Percentiles rank a stretch among this genome's conserved stretches.
These are phyloP conservation scores for Dendrocalamus sinicus DNA, from an alignment of 176 grass and related monocot genomes.

Conservation along the genomic window DNA sequence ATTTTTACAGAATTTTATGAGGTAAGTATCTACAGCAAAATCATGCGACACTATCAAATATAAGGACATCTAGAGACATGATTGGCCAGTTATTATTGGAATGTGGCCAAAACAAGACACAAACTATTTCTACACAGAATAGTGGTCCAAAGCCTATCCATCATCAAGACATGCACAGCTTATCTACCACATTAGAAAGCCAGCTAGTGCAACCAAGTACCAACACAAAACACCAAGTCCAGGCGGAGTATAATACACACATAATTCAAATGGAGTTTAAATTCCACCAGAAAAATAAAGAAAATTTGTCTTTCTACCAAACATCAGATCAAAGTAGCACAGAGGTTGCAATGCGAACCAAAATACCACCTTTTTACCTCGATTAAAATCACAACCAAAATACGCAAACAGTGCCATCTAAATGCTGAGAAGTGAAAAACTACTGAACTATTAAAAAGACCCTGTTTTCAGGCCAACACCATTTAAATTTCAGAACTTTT, in stretches of 20 bases:
- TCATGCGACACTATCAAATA: neutral
- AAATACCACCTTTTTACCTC: neutral
- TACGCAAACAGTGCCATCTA: neutral
- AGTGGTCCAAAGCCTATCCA: conserved; percentile 40
- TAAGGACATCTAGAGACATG: conserved; percentile 15
- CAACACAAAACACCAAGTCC: neutral
- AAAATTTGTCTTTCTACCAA: neutral
- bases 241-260: conserved; percentile 11
- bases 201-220: conserved; percentile 4
- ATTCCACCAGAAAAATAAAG: neutral
- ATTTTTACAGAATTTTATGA: neutral
- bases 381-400: neutral
- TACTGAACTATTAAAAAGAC: neutral
- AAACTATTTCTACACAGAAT: neutral
- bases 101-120: conserved; percentile 1
- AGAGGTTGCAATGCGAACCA: neutral
- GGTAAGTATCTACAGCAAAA: conserved; percentile 43
- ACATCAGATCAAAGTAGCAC: conserved; percentile 25
- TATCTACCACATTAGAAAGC: conserved; percentile 26
- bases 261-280: conserved; percentile 22
- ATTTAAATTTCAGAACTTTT: neutral
- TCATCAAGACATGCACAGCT: conserved; percentile 30
- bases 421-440: conserved; percentile 1
- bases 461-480: neutral
- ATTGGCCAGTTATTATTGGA: conserved; percentile 36